These are phyloP conservation scores for Diaporthe caulivora DNA, from an alignment of 2,329 filamentous ascomycete species.

Conservation along the genomic window DNA sequence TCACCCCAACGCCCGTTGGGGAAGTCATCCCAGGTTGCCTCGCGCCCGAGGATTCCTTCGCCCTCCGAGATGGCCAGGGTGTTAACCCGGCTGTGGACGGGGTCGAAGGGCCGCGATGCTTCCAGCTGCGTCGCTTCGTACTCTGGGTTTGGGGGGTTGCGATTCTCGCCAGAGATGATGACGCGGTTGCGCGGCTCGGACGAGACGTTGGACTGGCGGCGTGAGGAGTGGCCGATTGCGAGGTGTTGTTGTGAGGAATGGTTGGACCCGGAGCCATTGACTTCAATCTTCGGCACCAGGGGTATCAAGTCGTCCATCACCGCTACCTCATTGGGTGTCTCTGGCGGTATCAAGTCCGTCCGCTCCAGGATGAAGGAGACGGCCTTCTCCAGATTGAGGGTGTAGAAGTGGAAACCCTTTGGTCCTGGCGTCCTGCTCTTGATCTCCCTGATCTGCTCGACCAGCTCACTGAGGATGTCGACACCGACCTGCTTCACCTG, in stretches of 20 bases:
- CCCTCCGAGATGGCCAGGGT: constrained; percentile 95
- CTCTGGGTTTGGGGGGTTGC: constrained; percentile 67
- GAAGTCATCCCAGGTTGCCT: constrained; percentile 99
- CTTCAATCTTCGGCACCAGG: constrained; percentile 59
- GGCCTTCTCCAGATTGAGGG: constrained; percentile 94
- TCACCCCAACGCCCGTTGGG: constrained; percentile 97
- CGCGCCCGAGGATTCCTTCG: constrained; percentile 86
- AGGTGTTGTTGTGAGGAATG: constrained; percentile 42
- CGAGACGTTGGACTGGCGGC: constrained; percentile 82
- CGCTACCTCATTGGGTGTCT: constrained; percentile 62
- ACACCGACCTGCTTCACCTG: constrained; percentile 84
- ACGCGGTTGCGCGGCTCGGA: constrained; percentile 90
- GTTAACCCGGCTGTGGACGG: constrained; percentile 82
- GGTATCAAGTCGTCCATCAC: constrained; percentile 61
- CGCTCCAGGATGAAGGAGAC: constrained; percentile 93
- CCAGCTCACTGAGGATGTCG: constrained; percentile 85
- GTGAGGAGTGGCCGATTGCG: constrained; percentile 48
- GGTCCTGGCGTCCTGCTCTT: constrained; percentile 69
- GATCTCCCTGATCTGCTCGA: constrained; percentile 79
- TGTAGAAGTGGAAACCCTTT: constrained; percentile 96
- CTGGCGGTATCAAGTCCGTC: constrained; percentile 81
- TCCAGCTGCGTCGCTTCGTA: constrained; percentile 82
- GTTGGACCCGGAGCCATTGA: constrained; percentile 63
- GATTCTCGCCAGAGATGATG: constrained; percentile 75
- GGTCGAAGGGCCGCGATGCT: constrained; percentile 80